Percentiles rank a stretch among this genome's conserved stretches.
Conservation (phyloP, 179 eudicot genomes). For the Beta lomatogona region DNA sequence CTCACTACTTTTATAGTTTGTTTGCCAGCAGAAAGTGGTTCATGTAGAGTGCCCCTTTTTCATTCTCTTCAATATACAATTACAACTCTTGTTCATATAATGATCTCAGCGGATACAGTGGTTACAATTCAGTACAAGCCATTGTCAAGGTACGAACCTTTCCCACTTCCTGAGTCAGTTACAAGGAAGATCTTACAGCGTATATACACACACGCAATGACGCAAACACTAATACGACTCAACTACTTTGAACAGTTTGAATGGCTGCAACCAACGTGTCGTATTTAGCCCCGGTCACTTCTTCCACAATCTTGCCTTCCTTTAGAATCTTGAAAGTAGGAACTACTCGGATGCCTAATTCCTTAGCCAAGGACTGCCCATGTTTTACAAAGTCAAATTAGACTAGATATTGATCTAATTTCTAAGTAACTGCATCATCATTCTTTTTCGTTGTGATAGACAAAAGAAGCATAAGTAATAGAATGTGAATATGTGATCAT, state of each 20-base stretch:
- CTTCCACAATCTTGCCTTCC: conserved; percentile 62
- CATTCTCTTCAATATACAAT: conserved; percentile 23
- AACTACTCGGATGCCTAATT: conserved; percentile 82
- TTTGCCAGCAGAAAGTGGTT: neutral
- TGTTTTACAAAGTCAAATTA: conserved; percentile 8
- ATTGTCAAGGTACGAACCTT: neutral
- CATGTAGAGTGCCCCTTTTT: neutral
- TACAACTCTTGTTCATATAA: conserved; percentile 13
- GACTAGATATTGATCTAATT: neutral
- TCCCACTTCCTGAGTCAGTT: conserved; percentile 12
- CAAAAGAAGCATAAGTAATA: neutral
- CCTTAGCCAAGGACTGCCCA: conserved; percentile 87
- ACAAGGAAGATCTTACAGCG: conserved; percentile 26
- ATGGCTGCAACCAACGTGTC: conserved; percentile 76
- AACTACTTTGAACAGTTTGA: conserved; percentile 55
- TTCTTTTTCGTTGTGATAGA: neutral
- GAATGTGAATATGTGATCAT: neutral
- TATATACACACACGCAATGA: conserved; percentile 22
- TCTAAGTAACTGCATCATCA: too few species aligned
- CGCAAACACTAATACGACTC: conserved; percentile 2
- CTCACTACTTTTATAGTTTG: too few species aligned
- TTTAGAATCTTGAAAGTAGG: conserved; percentile 98
- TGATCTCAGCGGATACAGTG: conserved; percentile 12
- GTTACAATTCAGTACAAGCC: conserved; percentile 9
- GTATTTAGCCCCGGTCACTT: conserved; percentile 85